These are phyloP conservation scores for Sanghuangporus baumii DNA, from an alignment of 1,284 basidiomycete genomes.

Conservation along the genomic window DNA sequence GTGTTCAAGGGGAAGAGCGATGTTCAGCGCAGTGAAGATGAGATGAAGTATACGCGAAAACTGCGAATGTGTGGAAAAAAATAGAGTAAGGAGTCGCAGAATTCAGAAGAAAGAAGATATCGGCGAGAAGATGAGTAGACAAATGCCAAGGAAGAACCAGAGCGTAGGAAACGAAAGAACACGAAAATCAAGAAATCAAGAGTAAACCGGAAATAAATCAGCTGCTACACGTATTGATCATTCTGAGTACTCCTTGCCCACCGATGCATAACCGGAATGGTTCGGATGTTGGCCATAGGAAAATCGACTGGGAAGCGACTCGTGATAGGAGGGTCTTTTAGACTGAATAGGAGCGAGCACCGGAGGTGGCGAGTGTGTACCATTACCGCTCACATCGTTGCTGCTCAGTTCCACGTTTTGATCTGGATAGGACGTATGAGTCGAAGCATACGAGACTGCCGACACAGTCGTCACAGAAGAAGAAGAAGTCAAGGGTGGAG, in stretches of 20 bases:
- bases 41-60: too few species aligned
- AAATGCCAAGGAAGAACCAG: background rate
- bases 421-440: background rate
- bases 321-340: background rate
- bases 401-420: background rate
- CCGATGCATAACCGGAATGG: background rate
- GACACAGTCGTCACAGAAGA: background rate
- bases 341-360: conserved; percentile 10
- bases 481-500: background rate
- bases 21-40: too few species aligned
- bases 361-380: conserved; percentile 6
- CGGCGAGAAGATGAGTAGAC: background rate
- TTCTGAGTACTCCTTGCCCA: background rate
- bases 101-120: background rate
- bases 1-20: too few species aligned
- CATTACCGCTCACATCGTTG: background rate
- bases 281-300: background rate
- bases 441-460: background rate
- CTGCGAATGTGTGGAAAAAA: too few species aligned
- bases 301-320: background rate
- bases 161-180: background rate
- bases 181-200: background rate
- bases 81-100: too few species aligned
- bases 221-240: background rate
- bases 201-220: background rate